phyloP scores from a whole-genome alignment of 2,329 filamentous ascomycete genomes.

The Pseudopyrenochaeta lycopersici region DNA sequence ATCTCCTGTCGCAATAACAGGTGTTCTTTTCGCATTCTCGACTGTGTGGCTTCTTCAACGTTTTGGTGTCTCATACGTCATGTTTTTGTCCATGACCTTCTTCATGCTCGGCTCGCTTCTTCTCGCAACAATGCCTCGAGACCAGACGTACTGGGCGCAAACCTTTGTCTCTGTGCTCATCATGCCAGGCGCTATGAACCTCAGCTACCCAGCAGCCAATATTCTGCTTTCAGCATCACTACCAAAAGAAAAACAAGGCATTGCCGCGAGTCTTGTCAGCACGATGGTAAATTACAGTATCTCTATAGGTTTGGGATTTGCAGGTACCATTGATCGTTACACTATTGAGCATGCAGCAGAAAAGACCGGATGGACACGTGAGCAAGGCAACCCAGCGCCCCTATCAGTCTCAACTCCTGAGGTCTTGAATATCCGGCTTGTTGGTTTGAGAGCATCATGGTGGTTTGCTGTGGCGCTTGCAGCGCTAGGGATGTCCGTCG shows the following conservation, averaged over 20 bases:
- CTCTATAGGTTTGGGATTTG: slow-evolving; percentile 50
- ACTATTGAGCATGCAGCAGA: slow-evolving; percentile 8
- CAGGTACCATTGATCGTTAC: slow-evolving; percentile 37
- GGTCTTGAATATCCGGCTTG: slow-evolving; percentile 12
- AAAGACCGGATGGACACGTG: slow-evolving; percentile 4
- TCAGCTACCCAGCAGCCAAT: slow-evolving; percentile 49
- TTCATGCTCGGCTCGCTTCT: slow-evolving; percentile 48
- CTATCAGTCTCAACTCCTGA: slow-evolving; percentile 9
- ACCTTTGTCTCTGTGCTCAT: slow-evolving; percentile 40
- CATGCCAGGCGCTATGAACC: slow-evolving; percentile 42
- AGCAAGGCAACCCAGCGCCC: slow-evolving; percentile 6
- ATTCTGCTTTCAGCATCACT: slow-evolving; percentile 50
- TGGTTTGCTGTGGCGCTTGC: slow-evolving; percentile 26
- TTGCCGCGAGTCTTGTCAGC: slow-evolving; percentile 47
- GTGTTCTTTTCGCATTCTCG: slow-evolving; percentile 34
- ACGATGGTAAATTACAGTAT: slow-evolving; percentile 53
- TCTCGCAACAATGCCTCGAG: slow-evolving; percentile 47
- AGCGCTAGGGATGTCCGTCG: slow-evolving; percentile 23
- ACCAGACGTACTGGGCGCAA: slow-evolving; percentile 54
- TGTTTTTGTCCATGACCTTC: slow-evolving; percentile 37
- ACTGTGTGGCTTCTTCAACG: slow-evolving; percentile 36
- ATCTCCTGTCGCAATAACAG: slow-evolving; percentile 36
- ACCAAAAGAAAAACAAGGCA: slow-evolving; percentile 47
- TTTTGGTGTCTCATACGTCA: slow-evolving; percentile 30
- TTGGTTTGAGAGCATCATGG: slow-evolving; percentile 19